Percentiles rank a stretch among this genome's conserved stretches.
These are phyloP conservation scores for Pichia pseudocactophila DNA, from an alignment of 805 yeast genomes.

Conservation along the genomic window DNA sequence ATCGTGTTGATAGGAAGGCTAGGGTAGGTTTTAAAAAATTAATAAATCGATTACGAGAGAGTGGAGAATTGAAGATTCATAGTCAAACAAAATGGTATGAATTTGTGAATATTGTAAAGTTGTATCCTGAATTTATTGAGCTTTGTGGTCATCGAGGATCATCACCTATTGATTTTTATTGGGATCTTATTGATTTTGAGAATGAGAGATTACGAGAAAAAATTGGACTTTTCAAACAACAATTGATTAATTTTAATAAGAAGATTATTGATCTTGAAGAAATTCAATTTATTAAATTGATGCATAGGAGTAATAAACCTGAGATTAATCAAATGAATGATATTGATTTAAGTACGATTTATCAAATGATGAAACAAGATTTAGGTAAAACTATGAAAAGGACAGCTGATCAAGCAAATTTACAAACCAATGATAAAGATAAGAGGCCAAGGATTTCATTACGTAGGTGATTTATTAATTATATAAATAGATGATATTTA, in stretches of 20 bases:
- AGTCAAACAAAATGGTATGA: slow-evolving; percentile 56
- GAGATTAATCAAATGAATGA: not conserved
- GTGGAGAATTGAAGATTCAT: slow-evolving; percentile 24
- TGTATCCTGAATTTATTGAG: slow-evolving; percentile 47
- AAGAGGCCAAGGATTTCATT: slow-evolving; percentile 4
- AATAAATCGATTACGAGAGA: slow-evolving; percentile 29
- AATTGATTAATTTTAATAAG: slow-evolving; percentile 26
- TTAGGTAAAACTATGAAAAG: not conserved
- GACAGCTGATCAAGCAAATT: not conserved
- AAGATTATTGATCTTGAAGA: slow-evolving; percentile 4
- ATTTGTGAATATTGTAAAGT: slow-evolving; percentile 39
- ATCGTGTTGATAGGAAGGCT: slow-evolving; percentile 53
- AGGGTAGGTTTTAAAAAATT: slow-evolving; percentile 49
- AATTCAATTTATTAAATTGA: slow-evolving; percentile 10
- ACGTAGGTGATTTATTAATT: slow-evolving; percentile 4
- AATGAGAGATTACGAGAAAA: slow-evolving; percentile 46
- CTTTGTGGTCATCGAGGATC: slow-evolving; percentile 75
- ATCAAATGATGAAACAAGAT: not conserved
- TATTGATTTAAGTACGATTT: not conserved
- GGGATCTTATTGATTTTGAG: slow-evolving; percentile 64
- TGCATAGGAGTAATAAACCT: slow-evolving; percentile 4
- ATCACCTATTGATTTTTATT: slow-evolving; percentile 62
- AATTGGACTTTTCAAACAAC: slow-evolving; percentile 49
- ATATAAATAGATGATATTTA: not conserved
- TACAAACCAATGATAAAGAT: not conserved